Evolutionary conservation across 2,329 filamentous ascomycete species (phyloP), one percentile per base, ranked within the genome.

Genomic region (Talaromyces albobiverticillius): DNA sequence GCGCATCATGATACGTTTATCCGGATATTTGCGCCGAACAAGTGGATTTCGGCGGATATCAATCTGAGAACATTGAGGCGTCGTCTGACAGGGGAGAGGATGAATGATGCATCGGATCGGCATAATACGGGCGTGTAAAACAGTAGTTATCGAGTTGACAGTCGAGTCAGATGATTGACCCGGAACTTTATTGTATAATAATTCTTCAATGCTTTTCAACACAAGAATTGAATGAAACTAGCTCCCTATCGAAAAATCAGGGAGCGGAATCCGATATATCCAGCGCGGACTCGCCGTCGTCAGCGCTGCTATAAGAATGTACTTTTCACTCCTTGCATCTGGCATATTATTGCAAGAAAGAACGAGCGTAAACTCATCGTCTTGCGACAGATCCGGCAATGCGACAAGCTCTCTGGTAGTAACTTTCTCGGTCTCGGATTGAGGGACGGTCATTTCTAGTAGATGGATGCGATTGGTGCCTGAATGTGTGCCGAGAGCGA

Each of bases 301-400:
- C 7, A 66, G 53, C 2, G 65, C 53, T 4, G 62, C 63, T 11
- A 67, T 51, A 11, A 67, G 52, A 41, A 67, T 29, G 63, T 55
- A 50, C 16, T 50, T 50, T 18, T 42, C 31, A 5, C 36, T 47
- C 22, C 42, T 29, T 20, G 22, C 32, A 13, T 45, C 22, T 16
- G 26, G 26, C 26, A n/a, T 43, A 18, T 10, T 9, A 34, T 31
- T 46, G 16, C 43, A 50, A 4, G 53, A 55, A 14, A 55, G 47
- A 36, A 55, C 43, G 16, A 32, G 10, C 4, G 31, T 40, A 34
- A 51, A 51, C 25, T 55, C 53, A 25, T 55, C 53, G n/a, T 55
- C 53, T 16, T 50, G 43, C 13, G 53, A 55, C 22, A 55, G 42
- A 22, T 32, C 53, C 5, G 53, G 48, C 34, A 55, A 16, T 23